These are phyloP conservation scores for Boletus vermiculosoides DNA, from an alignment of 768 basidiomycete genomes.

Conservation along the genomic window DNA sequence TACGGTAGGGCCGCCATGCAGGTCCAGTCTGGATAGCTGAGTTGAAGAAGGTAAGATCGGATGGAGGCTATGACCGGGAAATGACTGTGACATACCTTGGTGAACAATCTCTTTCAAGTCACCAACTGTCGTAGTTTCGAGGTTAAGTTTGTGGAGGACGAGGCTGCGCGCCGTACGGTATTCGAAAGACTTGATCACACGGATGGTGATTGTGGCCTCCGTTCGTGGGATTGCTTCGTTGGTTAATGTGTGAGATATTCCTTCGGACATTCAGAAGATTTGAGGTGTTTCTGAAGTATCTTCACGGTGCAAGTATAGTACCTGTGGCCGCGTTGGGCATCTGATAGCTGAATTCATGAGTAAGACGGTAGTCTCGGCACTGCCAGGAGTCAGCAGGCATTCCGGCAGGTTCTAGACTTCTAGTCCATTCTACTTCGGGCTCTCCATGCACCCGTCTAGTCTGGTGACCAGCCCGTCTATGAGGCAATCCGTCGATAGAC, in stretches of 20 bases:
- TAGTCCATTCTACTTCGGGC: not conserved
- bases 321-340: not conserved
- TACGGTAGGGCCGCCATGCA: conserved; percentile 89
- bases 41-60: conserved; percentile 8
- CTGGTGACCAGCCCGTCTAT: too few species aligned
- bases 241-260: conserved; percentile 48
- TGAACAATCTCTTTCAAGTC: conserved; percentile 70
- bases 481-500: too few species aligned
- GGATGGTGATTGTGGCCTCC: conserved; percentile 82
- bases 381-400: too few species aligned
- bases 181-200: conserved; percentile 93
- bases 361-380: not conserved
- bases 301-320: not conserved
- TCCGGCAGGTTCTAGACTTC: not conserved
- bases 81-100: conserved; percentile 48
- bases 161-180: conserved; percentile 88
- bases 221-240: conserved; percentile 68
- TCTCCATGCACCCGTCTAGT: not conserved
- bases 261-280: conserved; percentile 28
- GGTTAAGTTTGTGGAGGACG: conserved; percentile 78
- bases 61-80: not conserved
- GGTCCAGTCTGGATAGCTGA: conserved; percentile 70
- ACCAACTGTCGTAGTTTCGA: conserved; percentile 75
- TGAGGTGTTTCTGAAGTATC: not conserved
- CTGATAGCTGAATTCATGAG: not conserved